These are phyloP conservation scores for Metschnikowia kunwiensis DNA, from an alignment of 805 yeast species.

Conservation along the genomic window DNA sequence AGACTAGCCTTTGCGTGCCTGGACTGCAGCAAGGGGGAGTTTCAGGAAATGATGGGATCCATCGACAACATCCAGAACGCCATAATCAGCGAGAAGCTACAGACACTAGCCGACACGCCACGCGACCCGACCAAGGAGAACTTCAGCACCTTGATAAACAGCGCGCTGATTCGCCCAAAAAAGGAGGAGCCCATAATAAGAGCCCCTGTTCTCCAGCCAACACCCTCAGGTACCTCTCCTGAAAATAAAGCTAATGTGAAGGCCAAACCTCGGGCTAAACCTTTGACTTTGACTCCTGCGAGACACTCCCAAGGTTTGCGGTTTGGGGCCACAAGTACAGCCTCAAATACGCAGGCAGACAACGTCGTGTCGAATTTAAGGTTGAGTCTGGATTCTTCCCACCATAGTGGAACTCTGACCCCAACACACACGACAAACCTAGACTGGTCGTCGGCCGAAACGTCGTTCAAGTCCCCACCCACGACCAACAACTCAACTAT, in stretches of 20 bases:
- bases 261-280: slow-evolving; percentile 5
- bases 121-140: slow-evolving; percentile 9
- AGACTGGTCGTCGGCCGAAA: slow-evolving; percentile 10
- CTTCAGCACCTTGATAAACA: slow-evolving; percentile 31
- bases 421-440: background rate
- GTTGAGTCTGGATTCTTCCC: slow-evolving; percentile 2
- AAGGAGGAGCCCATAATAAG: slow-evolving; percentile 23
- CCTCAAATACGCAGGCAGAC: background rate
- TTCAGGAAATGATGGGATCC: slow-evolving; percentile 25
- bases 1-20: slow-evolving; percentile 37
- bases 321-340: slow-evolving; percentile 12
- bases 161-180: slow-evolving; percentile 25
- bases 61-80: slow-evolving; percentile 10
- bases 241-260: background rate
- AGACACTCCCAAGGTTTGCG: slow-evolving; percentile 5
- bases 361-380: slow-evolving; percentile 2
- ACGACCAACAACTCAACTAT: slow-evolving; percentile 1
- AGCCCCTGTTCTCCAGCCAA: slow-evolving; percentile 21
- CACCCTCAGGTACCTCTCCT: slow-evolving; percentile 3
- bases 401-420: background rate
- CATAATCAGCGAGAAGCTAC: slow-evolving; percentile 9
- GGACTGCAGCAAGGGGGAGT: slow-evolving; percentile 36
- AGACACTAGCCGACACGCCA: slow-evolving; percentile 4
- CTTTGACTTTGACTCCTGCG: slow-evolving; percentile 10
- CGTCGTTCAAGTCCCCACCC: slow-evolving; percentile 1